Base-by-base conservation (phyloP, 768 basidiomycete species). In the Mycena maculata region DNA sequence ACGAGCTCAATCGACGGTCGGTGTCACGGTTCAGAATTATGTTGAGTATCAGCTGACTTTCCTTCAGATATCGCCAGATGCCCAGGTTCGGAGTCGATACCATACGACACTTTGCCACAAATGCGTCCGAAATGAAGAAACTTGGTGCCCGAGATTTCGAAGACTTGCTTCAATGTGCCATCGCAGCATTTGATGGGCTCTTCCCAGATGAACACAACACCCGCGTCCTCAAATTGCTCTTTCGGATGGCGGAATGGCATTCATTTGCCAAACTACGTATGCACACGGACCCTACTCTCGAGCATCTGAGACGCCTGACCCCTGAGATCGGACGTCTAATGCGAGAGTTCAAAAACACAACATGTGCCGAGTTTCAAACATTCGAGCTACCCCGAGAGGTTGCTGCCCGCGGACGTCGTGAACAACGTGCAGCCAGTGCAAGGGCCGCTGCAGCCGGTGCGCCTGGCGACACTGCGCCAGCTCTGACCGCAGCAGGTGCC, bases 371-470 rank as follows among this genome's bases (percentile, higher is more conserved):
- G 0, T 79, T 68, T 49, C 28, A 71, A 1, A 81, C 79, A 0
- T 22, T 53, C 0, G 80, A 83, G 42, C 59, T 79, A 3, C 76
- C 75, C 0, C 56, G 57, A 5, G 80, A 82, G 60, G 38, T n/a
- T n/a, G n/a, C n/a, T n/a, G n/a, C n/a, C n/a, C n/a, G n/a, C n/a
- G n/a, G n/a, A n/a, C n/a, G n/a, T n/a, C n/a, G n/a, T n/a, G n/a
- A n/a, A n/a, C n/a, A n/a, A n/a, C n/a, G n/a, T n/a, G n/a, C n/a
- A n/a, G n/a, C n/a, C n/a, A n/a, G n/a, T n/a, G n/a, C n/a, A n/a
- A n/a, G n/a, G n/a, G n/a, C n/a, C n/a, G n/a, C n/a, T 4, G 65
- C 68, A 9, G 72, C 76, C 1, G 70, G 75, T 4, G 41, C 10
- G 4, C 53, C 18, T 5, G 23, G 8, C 3, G 12, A 27, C 23